Percentiles rank a stretch among this genome's conserved stretches.
These are phyloP conservation scores for Albizia julibrissin DNA, from an alignment of 306 rosid species.

Conservation along the genomic window DNA sequence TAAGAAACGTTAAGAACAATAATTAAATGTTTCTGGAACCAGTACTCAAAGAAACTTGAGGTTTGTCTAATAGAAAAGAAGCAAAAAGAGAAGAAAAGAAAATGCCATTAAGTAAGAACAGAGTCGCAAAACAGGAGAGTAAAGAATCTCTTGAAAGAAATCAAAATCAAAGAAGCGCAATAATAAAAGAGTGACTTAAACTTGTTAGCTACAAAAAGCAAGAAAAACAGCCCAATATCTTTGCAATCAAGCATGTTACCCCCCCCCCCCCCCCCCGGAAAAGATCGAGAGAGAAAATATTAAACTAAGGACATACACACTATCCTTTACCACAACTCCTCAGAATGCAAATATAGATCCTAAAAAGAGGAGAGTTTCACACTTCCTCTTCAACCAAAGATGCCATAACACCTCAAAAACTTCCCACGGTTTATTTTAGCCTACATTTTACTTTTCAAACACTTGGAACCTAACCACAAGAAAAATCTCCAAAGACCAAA, in stretches of 20 bases:
- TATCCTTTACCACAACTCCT: neutral
- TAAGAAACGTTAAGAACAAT: neutral
- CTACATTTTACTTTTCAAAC: neutral
- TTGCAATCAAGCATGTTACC: neutral
- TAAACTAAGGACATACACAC: neutral
- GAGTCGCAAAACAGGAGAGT: neutral
- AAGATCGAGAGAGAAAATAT: neutral
- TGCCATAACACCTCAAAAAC: neutral
- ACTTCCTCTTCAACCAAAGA: neutral
- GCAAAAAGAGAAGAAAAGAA: neutral
- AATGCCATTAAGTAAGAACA: neutral
- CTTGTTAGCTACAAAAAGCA: neutral
- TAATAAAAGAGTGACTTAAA: neutral
- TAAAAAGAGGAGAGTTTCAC: neutral
- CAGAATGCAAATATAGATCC: neutral
- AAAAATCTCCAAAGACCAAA: neutral
- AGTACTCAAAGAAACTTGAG: neutral
- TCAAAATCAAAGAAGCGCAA: neutral
- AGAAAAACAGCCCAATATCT: neutral
- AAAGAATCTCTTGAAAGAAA: neutral
- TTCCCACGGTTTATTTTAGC: neutral
- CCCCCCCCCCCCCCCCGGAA: too few species aligned
- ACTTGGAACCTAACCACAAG: neutral
- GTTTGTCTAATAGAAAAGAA: neutral
- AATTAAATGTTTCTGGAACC: neutral